Evolutionary conservation across 2,329 filamentous ascomycete species (phyloP), one percentile per base, ranked within the genome.

Genomic region (Aspergillus brasiliensis): DNA sequence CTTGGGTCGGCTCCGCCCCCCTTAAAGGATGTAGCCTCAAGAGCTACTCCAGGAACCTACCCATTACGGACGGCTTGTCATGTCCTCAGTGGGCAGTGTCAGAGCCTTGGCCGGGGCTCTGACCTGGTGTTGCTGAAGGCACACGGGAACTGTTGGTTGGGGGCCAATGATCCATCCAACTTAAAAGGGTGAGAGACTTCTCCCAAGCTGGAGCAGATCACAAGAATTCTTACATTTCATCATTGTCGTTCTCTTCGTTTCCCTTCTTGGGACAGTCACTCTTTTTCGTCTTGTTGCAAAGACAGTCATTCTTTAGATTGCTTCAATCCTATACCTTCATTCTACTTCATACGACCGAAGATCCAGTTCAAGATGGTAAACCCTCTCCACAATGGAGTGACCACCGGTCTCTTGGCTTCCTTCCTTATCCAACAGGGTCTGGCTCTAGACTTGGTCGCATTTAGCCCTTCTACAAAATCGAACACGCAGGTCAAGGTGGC

Each of bases 381-480:
- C n/a, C 51, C 61, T 37, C 46, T 47, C 17, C 64, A 52, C 19
- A 51, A 28, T n/a, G 64, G 59, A 59, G 58, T 67, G 47, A 44
- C 58, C 37, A 63, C 59, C 11, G 47, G 59, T 63, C 52, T 63
- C 38, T 23, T 59, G 28, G 44, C 64, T 46, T 62, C 56, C 21
- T 34, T 66, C 49, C 44, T 65, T 23, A 51, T 57, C 28, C 62
- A 63, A 42, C 47, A 57, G 34, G 52, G 56, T 23, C 44, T 63
- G 13, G 58, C 62, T 27, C n/a, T 67, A n/a, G 61, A 63, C 2
- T 61, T 67, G 27, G 51, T 55, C 27, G 64, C 65, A 31, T 49
- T 60, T 15, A 51, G 62, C 11, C 42, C 64, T 13, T 59, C 60
- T 17, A 31, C 51, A 40, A 52, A 37, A 21, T 42, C 37, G 5